These are phyloP conservation scores for Naegleria fowleri DNA, from an alignment of 208 protist species.

Conservation along the genomic window DNA sequence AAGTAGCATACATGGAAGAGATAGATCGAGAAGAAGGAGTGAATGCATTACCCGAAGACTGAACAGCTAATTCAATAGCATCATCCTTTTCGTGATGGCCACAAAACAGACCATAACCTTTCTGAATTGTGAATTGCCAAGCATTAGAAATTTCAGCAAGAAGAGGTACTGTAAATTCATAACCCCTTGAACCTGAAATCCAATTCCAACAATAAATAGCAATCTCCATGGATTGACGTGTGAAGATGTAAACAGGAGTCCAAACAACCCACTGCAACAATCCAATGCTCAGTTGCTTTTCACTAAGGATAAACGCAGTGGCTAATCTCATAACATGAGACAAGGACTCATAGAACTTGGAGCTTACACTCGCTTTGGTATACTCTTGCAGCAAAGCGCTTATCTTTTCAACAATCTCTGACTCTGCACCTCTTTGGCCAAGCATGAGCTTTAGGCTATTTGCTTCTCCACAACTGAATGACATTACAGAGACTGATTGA, in stretches of 20 bases:
- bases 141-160: slow-evolving; percentile 3
- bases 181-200: not conserved
- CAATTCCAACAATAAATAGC: slow-evolving; percentile 25
- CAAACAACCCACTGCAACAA: slow-evolving; percentile 15
- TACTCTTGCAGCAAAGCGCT: not conserved
- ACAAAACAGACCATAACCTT: not conserved
- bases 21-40: no score
- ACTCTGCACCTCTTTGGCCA: not conserved
- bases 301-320: not conserved
- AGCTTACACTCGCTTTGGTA: not conserved
- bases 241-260: not conserved
- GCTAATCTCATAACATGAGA: not conserved
- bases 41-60: no score
- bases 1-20: not conserved
- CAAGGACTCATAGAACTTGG: not conserved
- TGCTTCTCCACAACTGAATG: not conserved
- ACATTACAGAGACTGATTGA: slow-evolving; percentile 9
- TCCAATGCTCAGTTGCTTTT: not conserved
- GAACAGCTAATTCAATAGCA: not conserved
- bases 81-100: not conserved
- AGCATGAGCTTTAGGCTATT: not conserved
- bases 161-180: not conserved
- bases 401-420: not conserved
- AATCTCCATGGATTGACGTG: not conserved
- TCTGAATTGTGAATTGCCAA: not conserved